Conservation (phyloP, 2,329 filamentous ascomycete species). For the Scedosporium dehoogii region DNA sequence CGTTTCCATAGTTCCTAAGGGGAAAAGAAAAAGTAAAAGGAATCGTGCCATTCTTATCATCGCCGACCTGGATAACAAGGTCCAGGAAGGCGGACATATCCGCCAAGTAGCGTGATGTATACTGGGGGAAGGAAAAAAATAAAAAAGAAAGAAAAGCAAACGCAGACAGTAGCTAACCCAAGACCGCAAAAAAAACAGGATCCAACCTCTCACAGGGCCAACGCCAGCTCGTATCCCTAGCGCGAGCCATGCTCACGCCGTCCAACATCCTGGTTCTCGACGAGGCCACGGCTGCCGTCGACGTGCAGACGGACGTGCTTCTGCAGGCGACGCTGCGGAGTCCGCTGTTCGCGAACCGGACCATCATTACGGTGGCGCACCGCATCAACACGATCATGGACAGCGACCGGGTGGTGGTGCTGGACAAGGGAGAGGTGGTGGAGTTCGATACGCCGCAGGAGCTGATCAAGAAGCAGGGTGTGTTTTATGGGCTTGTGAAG, state of each 20-base stretch:
- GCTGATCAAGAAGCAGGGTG: slow-evolving; percentile 63
- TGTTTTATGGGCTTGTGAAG: slow-evolving; percentile 85
- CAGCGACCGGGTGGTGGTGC: slow-evolving; percentile 81
- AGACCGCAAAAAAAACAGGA: slow-evolving; percentile 43
- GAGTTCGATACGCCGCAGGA: slow-evolving; percentile 85
- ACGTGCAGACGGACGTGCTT: slow-evolving; percentile 59
- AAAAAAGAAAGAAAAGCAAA: background rate
- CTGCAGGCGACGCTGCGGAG: slow-evolving; percentile 54
- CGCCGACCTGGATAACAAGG: too few species aligned
- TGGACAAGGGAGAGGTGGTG: slow-evolving; percentile 80
- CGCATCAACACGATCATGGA: slow-evolving; percentile 95
- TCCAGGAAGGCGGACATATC: background rate
- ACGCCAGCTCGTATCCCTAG: slow-evolving; percentile 85
- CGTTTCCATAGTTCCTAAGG: too few species aligned
- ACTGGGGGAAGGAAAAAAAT: background rate
- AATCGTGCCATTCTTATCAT: too few species aligned
- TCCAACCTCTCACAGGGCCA: slow-evolving; percentile 95
- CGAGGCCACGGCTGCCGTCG: slow-evolving; percentile 78
- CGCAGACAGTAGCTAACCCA: background rate
- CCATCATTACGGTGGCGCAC: slow-evolving; percentile 97
- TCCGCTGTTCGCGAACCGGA: slow-evolving; percentile 72
- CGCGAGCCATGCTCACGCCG: slow-evolving; percentile 85
- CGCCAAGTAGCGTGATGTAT: background rate
- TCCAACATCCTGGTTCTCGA: slow-evolving; percentile 96
- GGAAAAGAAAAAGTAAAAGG: too few species aligned